Evolutionary conservation across 306 rosid genomes (phyloP), one percentile per base, ranked within the genome.

Genomic region (Coriaria nepalensis): DNA sequence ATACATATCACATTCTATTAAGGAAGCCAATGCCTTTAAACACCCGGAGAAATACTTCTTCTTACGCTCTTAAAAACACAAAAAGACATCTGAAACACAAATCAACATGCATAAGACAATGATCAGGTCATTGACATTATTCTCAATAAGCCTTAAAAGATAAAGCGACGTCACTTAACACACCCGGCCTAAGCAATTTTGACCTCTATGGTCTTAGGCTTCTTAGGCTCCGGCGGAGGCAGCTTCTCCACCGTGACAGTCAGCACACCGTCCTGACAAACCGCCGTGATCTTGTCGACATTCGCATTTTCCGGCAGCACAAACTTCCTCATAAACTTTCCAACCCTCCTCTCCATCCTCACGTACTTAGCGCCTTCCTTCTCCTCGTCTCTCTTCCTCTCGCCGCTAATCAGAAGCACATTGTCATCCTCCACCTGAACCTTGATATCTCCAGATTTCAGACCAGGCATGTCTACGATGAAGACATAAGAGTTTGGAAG

Each of bases 211-310:
- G 78, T 71, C 77, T 75, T 88, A 6, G 95, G 80, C 66, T 88
- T 84, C 77, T 88, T 88, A 4, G 98, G 98, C 73, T 81, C 73
- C 33, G 98, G 95, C 2, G 98, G 98, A 0, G 94, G 95, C 61
- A 85, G 61, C 70, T 90, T 90, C 45, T 77, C 38, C 5, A 90
- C 81, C 0, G 85, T 74, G 2, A 90, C 98, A 20, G 72, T 81
- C 4, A 90, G 76, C 35, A 90, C 98, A 0, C 98, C 98, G 5
- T 85, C 95, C 37, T 77, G 92, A 45, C 85, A 81, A 4, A 71
- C 60, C 0, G 98, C 98, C 2, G 95, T 77, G 6, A 90, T 59
- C 0, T 77, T 61, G 0, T 90, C 81, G 0, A 51, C 56, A 12
- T 90, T 73, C 0, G 87, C 95, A 61, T 90, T 90, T 48, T 90